Base-by-base conservation (phyloP, 2,329 filamentous ascomycete species). In the Lizonia empirigonia region DNA sequence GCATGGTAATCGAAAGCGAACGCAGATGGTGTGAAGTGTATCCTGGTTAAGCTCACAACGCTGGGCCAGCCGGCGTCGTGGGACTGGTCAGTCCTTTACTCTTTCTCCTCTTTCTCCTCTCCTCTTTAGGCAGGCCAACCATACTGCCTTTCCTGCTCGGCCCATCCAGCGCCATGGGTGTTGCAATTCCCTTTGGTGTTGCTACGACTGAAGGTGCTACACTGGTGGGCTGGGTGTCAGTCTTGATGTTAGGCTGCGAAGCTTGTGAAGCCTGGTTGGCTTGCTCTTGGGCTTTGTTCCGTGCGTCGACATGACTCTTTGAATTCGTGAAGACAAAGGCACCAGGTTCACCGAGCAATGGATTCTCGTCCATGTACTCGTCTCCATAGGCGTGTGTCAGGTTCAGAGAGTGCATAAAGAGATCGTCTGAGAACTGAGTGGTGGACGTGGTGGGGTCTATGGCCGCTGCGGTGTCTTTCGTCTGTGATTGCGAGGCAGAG, bases 341-440 rank as follows among this genome's bases (percentile, higher is more conserved):
- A 23, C 85, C 85, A 0, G 85, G 85, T 64, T 87, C 85, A 38
- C 85, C 85, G 7, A 80, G 74, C 12, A 87, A 71, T 0, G 85
- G 83, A 53, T 81, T 85, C 60, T 86, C 84, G 65, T 87, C 85
- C 75, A 83, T 83, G 70, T 78, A 87, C 56, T 87, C 84, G 57
- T 84, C 78, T 12, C 78, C 81, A 62, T 82, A 85, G 7, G 73
- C 72, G 10, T 80, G 72, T 19, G 80, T 77, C 26, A 85, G 74
- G 27, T 67, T 71, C 44, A 84, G 76, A 7, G 81, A 80, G 16
- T 80, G 75, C 37, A 69, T 50, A 58, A 77, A 69, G 15, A 70
- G 56, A 19, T 57, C 56, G 73, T 76, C 44, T 5, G 59, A 63
- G 59, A 71, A 71, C 5, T 63, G 62, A 7, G 59, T 63, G 2